Evolutionary conservation across 1,284 basidiomycete genomes (phyloP), one percentile per base, ranked within the genome.

Genomic region (Schizophyllum amplum): DNA sequence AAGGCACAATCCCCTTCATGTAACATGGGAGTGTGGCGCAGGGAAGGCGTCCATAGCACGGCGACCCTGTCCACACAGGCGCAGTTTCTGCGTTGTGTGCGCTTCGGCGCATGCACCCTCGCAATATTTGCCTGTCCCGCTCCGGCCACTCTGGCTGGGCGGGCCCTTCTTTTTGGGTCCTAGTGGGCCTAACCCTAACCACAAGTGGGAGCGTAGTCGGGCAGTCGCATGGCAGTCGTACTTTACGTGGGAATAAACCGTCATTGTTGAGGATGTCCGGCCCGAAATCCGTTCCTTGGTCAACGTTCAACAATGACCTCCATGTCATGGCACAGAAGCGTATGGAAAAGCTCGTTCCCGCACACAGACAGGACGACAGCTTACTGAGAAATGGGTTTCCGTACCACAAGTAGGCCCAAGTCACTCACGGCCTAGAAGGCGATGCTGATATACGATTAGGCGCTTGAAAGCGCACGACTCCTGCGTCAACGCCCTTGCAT

Each of bases 401-500:
- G 33, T 42, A 42, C 17, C 33, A 42, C 17, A 9, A 42, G 33
- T 42, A n/a, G n/a, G 33, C 33, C 13, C 17, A 33, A 33, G 13
- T 13, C 27, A 33, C 5, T 33, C 6, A 5, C 27, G 13, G 27
- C 13, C 6, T 33, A 5, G 13, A 33, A 13, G 27, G 27, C 13
- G 6, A 13, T n/a, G 17, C 33, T 42, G 33, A 42, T 17, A 17
- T 33, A 13, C 27, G 27, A 2, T 42, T 42, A 42, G 33, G 33
- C 33, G 33, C 33, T 17, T 42, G 33, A 9, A 17, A 9, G 33
- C 33, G 17, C 33, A 42, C 33, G 11, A 9, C 7, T 86, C 85
- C 0, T 91, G 88, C 66, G 81, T 91, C 22, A 91, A 91, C 62
- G 77, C 80, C 2, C 75, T 91, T 2, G 69, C 77, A 0, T 84